Conservation (phyloP, 73 alveolate species). For the Effrenium voratum region DNA sequence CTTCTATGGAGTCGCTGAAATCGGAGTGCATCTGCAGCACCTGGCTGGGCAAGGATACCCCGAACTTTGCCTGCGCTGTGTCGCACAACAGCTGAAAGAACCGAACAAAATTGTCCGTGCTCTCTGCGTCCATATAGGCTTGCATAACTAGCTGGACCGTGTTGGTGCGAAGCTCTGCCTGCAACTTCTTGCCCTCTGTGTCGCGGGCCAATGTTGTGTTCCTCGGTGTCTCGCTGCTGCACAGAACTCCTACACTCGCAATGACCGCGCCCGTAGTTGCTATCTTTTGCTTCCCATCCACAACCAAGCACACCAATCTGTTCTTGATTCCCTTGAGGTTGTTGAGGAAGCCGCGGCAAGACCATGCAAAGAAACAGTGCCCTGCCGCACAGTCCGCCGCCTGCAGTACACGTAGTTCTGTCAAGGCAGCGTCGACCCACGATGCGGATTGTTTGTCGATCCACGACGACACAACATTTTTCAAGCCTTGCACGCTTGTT, state of each 20-base stretch:
- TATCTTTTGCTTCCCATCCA: slow-evolving; percentile 46
- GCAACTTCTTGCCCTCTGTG: not conserved
- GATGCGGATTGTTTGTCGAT: not conserved
- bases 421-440: not conserved
- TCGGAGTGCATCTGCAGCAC: slow-evolving; percentile 40
- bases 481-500: not conserved
- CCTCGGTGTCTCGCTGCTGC: not conserved
- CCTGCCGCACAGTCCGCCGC: not conserved
- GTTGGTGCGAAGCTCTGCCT: not conserved
- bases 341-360: slow-evolving; percentile 34
- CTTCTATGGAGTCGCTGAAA: slow-evolving; percentile 16
- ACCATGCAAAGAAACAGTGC: slow-evolving; percentile 16
- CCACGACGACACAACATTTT: not conserved
- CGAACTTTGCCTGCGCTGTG: not conserved
- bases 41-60: not conserved
- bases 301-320: not conserved
- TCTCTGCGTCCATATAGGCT: slow-evolving; percentile 31
- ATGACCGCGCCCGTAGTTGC: slow-evolving; percentile 40
- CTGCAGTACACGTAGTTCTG: slow-evolving; percentile 1
- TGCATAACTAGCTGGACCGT: slow-evolving; percentile 24
- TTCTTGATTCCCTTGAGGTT: not conserved
- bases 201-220: not conserved
- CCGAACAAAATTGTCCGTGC: not conserved
- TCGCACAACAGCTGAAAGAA: not conserved
- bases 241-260: slow-evolving; percentile 15